These are phyloP conservation scores for Kodamaea nitidulidarum DNA, from an alignment of 805 yeast genomes.

Conservation along the genomic window DNA sequence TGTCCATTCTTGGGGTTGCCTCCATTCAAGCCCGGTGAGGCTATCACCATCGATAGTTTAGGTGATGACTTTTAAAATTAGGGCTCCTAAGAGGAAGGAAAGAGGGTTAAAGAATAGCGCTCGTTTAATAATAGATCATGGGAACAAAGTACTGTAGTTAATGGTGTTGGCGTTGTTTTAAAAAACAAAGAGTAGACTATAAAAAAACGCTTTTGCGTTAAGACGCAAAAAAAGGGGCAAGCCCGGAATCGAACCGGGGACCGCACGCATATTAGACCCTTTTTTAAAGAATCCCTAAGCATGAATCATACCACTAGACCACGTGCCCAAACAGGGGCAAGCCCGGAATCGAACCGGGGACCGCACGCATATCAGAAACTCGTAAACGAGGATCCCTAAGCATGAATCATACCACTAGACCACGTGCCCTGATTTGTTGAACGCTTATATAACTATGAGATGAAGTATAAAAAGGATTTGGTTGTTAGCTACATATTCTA, in stretches of 20 bases:
- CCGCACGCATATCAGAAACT: slow-evolving; percentile 7
- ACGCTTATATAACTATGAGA: no score
- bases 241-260: slow-evolving; percentile 11
- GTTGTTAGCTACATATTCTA: no score
- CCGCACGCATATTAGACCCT: slow-evolving; percentile 7
- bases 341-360: slow-evolving; percentile 11
- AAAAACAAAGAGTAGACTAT: not conserved
- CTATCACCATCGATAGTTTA: slow-evolving; percentile 67
- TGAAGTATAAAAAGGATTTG: no score
- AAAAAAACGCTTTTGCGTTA: not conserved
- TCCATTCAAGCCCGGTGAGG: slow-evolving; percentile 97
- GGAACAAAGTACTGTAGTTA: no score
- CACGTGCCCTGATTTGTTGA: slow-evolving; percentile 6
- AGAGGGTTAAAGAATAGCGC: no score
- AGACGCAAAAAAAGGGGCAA: slow-evolving; percentile 4
- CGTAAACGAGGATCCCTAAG: slow-evolving; percentile 2
- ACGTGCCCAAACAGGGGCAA: slow-evolving; percentile 9
- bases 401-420: slow-evolving; percentile 10
- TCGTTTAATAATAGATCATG: not conserved
- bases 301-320: slow-evolving; percentile 10
- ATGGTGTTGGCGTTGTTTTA: no score
- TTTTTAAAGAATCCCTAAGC: slow-evolving; percentile 4
- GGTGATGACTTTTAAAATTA: slow-evolving; percentile 62
- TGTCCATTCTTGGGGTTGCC: slow-evolving; percentile 97
- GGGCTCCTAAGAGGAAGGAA: no score